A percentile compares a stretch with the other conserved stretches of the same genome.
These are phyloP conservation scores for Lachnellula hyalina DNA, from an alignment of 2,329 filamentous ascomycete genomes.

Conservation along the genomic window DNA sequence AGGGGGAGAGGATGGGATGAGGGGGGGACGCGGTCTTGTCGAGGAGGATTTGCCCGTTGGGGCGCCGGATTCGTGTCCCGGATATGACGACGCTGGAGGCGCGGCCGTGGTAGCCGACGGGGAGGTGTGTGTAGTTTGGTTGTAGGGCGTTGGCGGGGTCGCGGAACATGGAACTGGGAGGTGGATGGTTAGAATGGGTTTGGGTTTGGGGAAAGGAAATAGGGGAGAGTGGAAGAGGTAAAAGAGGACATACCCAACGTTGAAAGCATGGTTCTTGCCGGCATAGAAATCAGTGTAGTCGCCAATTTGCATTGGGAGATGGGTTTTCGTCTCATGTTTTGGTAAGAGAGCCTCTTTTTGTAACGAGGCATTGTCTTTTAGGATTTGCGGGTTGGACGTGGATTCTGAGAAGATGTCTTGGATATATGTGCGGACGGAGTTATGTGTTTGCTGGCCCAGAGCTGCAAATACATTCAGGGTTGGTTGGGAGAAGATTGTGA, in stretches of 20 bases:
- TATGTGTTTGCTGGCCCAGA: slow-evolving; percentile 62
- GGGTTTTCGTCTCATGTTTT: slow-evolving; percentile 54
- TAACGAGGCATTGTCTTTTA: slow-evolving; percentile 56
- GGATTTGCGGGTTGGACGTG: slow-evolving; percentile 53
- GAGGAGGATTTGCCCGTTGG: slow-evolving; percentile 67
- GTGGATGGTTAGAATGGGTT: not conserved
- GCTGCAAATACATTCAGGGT: slow-evolving; percentile 71
- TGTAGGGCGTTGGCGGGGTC: slow-evolving; percentile 68
- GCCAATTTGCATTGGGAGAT: slow-evolving; percentile 71
- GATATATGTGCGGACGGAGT: slow-evolving; percentile 62
- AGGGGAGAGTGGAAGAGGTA: not conserved
- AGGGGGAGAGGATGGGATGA: slow-evolving; percentile 57
- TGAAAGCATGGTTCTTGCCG: slow-evolving; percentile 72
- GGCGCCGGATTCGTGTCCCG: slow-evolving; percentile 56
- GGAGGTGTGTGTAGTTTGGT: slow-evolving; percentile 76
- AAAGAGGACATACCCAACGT: slow-evolving; percentile 29
- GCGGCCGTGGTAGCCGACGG: slow-evolving; percentile 76
- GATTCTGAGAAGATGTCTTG: slow-evolving; percentile 59
- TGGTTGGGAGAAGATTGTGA: slow-evolving; percentile 56
- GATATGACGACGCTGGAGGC: slow-evolving; percentile 70
- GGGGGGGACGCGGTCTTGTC: slow-evolving; percentile 58
- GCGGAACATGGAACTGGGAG: slow-evolving; percentile 60
- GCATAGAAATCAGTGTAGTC: slow-evolving; percentile 87
- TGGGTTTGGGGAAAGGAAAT: not conserved
- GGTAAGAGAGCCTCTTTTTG: slow-evolving; percentile 54